Conservation (phyloP, 176 grass and related monocot genomes). For the Bothriochloa decipiens region DNA sequence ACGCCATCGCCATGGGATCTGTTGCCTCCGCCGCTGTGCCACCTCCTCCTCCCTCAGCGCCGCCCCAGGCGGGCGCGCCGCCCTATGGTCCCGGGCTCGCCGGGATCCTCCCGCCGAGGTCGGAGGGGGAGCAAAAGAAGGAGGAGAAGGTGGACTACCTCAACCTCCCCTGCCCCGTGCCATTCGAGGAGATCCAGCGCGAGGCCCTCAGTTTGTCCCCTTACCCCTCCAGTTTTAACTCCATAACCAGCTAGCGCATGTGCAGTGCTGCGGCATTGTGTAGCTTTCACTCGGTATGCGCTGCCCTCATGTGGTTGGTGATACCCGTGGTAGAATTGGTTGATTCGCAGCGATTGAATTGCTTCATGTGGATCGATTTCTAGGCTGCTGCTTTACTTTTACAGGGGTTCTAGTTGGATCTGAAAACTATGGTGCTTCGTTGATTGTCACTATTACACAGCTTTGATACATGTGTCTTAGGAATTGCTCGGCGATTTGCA, state of each 20-base stretch:
- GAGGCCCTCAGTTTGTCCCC: constrained; percentile 83
- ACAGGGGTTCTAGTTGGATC: constrained; percentile 16
- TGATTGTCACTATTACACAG: not conserved
- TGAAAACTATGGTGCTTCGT: not conserved
- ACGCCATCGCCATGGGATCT: constrained; percentile 64
- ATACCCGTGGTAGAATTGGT: not conserved
- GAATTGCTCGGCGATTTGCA: not conserved
- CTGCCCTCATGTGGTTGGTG: not conserved
- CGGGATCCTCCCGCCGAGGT: constrained; percentile 63
- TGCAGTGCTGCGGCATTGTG: constrained; percentile 43
- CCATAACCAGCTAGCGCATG: constrained; percentile 2
- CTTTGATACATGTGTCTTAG: not conserved
- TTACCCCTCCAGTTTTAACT: not conserved
- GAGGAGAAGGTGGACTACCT: constrained; percentile 88
- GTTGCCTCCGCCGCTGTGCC: constrained; percentile 42
- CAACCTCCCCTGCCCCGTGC: constrained; percentile 87
- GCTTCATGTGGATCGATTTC: not conserved
- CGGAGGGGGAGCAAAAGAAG: constrained; percentile 53
- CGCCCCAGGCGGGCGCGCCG: constrained; percentile 30
- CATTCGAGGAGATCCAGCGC: constrained; percentile 99
- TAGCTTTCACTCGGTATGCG: not conserved
- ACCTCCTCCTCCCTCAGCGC: constrained; percentile 34
- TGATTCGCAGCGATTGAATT: constrained; percentile 28
- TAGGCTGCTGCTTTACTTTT: constrained; percentile 10
- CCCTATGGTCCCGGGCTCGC: constrained; percentile 72